Percentiles rank a stretch among this genome's conserved stretches.
Conservation (phyloP, 2,329 filamentous ascomycete genomes). For the Xylariales sp. region DNA sequence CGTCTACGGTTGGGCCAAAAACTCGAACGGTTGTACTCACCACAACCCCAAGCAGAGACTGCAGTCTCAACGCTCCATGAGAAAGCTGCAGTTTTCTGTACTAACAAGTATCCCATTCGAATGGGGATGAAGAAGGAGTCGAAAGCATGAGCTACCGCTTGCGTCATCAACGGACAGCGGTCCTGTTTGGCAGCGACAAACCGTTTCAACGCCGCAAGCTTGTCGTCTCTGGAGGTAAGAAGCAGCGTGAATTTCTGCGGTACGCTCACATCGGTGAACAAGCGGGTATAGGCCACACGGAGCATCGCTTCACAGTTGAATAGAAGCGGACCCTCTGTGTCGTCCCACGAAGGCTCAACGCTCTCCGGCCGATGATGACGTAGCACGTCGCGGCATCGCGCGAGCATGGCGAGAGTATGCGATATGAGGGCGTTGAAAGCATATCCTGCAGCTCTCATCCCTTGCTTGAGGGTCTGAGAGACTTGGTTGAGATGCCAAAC, state of each 20-base stretch:
- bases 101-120: neutral
- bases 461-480: neutral
- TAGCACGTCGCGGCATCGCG: neutral
- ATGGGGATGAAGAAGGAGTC: no score
- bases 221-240: no score
- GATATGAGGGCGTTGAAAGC: neutral
- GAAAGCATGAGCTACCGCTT: no score
- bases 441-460: no score
- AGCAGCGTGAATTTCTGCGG: no score
- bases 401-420: neutral
- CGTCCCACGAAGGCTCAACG: neutral
- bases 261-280: no score
- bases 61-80: neutral
- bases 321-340: neutral
- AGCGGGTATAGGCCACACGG: neutral
- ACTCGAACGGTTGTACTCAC: neutral
- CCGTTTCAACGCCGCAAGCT: no score
- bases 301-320: neutral
- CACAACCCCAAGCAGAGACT: neutral
- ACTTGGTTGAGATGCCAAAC: neutral
- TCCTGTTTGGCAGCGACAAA: no score
- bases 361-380: neutral
- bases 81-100: conserved; percentile 1
- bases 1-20: neutral
- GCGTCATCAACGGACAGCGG: no score